Evolutionary conservation across 1,284 basidiomycete genomes (phyloP), one percentile per base, ranked within the genome.

Genomic region (Cystobasidium pallidum): DNA sequence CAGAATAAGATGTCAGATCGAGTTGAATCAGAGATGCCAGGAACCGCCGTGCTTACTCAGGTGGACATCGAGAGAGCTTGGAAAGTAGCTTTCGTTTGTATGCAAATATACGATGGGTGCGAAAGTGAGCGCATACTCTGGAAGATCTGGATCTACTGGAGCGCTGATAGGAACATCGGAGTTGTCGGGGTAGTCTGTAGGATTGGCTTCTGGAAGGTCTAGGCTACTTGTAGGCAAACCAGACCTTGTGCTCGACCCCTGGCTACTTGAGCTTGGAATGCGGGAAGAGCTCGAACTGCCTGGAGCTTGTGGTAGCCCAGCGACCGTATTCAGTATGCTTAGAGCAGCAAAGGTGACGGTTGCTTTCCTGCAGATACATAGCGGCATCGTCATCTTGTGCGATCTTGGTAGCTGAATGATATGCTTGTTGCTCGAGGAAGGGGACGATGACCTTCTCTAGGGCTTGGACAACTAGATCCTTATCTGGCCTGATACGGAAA

Each of bases 101-200:
- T 63, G 63, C 58, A 76, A 52, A 32, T 76, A 74, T 26, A 76
- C 66, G 19, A 76, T 39, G 3, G 73, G 75, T 24, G 75, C 75
- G 52, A 75, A 70, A 6, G 49, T 43, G n/a, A 76, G 45, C 1
- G 73, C 75, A 66, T 75, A 76, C 2, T 64, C 59, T 17, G 75
- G 75, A 24, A 76, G 2, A 47, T 63, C 59, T n/a, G 68, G 68
- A 51, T 43, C 59, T 28, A n/a, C 39, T 2, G 55, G n/a, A 11
- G 68, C 28, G 28, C 41, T 39, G 51, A 43, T 36, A 49, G 68
- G 62, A 3, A 64, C 43, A 32, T 51, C 47, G 1, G 62, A 41
- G 15, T 49, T 64, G 43, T 64, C 47, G 2, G 43, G 62, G 26
- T 49, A 51, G 15, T 28, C 45, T 36, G 62, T 49, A 51, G 62